These are phyloP conservation scores for Boletellus dicymbophilus DNA, from an alignment of 1,284 basidiomycete species.

Conservation along the genomic window DNA sequence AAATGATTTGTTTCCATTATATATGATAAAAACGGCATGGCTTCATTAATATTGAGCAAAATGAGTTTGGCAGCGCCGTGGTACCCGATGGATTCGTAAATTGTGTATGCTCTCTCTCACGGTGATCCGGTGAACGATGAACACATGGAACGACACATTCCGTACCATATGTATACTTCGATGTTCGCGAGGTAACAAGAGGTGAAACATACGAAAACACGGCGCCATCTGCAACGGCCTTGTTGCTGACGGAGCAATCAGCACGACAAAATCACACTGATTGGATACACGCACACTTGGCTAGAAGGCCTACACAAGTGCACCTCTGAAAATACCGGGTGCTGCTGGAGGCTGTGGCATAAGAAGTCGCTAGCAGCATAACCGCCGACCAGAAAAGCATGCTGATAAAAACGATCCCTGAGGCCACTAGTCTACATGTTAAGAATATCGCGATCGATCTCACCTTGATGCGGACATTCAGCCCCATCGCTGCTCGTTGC, in stretches of 20 bases:
- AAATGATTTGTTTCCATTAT: neutral
- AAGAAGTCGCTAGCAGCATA: conserved; percentile 53
- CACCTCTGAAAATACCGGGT: conserved; percentile 31
- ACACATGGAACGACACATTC: conserved; percentile 28
- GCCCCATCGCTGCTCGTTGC: conserved; percentile 21
- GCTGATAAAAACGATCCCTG: neutral
- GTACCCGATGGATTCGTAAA: conserved; percentile 14
- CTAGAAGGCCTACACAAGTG: conserved; percentile 39
- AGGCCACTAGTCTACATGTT: too few relatives aligned
- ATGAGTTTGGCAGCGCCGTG: conserved; percentile 22
- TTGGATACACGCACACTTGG: conserved; percentile 33
- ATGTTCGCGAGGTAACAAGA: conserved; percentile 44
- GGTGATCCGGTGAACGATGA: conserved; percentile 35
- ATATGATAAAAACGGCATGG: conserved; percentile 8
- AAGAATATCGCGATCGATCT: too few relatives aligned
- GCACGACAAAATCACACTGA: neutral
- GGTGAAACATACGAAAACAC: conserved; percentile 52
- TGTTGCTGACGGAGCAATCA: conserved; percentile 40
- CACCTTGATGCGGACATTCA: conserved; percentile 35
- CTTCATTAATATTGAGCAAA: conserved; percentile 32
- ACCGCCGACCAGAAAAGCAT: conserved; percentile 40
- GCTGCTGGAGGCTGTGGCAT: conserved; percentile 37
- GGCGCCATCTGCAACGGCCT: conserved; percentile 57
- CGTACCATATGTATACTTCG: conserved; percentile 45
- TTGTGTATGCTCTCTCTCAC: conserved; percentile 16